Evolutionary conservation across 2,329 filamentous ascomycete species (phyloP), one percentile per base, ranked within the genome.

Genomic region (Elsinoe arachidis): DNA sequence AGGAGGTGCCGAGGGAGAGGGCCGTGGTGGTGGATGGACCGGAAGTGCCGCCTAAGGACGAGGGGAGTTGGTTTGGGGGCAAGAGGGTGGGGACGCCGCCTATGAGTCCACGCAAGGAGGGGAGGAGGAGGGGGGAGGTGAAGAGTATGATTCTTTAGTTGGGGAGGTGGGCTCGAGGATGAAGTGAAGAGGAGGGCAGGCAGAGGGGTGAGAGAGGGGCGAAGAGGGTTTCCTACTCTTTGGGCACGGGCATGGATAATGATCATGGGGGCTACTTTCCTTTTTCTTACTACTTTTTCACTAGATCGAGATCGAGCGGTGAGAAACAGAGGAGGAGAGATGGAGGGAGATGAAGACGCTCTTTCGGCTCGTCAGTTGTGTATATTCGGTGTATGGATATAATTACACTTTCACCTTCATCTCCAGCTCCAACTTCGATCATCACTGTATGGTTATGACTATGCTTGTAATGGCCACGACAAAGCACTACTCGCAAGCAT

Each of bases 111-210:
- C 54, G 68, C 39, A 61, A 62, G 7, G 68, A 64, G 2, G 65
- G 67, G 58, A 62, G 68, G 57, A 61, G 60, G 26, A 60, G 69
- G 39, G 64, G 68, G 57, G 67, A 68, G 14, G 68, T 71, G 15
- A 70, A 70, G 65, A 71, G 69, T 61, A 71, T 71, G 69, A 70
- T 72, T 61, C 70, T 68, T 58, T 70, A 51, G 56, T 34, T n/a
- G n/a, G 23, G n/a, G 6, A 6, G 26, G 6, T 26, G 44, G 23
- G 5, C 3, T 19, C 1, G 26, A 35, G 30, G 26, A 26, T 34
- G 26, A 30, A 21, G 46, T 34, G 26, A 30, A 21, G 44, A 21
- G 30, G 23, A 14, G 44, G 15, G 7, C 7, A 12, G 15, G 44
- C 23, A 15, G 3, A n/a, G 26, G 26, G 12, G 15, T 2, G 23